phyloP scores from a whole-genome alignment of 2,329 filamentous ascomycete species.

The Aspergillus clavatus region DNA sequence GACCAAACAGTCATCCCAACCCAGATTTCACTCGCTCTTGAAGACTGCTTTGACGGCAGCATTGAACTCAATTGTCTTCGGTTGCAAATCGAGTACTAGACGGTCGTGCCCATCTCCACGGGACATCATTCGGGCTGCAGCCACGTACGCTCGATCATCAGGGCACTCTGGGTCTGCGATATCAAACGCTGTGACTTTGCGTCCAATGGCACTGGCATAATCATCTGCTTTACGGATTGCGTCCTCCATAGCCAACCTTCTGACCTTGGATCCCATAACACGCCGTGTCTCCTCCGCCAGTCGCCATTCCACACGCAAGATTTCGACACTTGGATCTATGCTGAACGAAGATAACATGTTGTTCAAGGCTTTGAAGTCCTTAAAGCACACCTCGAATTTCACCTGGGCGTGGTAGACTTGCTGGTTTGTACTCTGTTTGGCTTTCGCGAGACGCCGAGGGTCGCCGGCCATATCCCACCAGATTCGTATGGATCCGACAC shows the following conservation, averaged over 20 bases:
- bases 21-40: not conserved
- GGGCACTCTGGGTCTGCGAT: conserved; percentile 6
- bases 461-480: conserved; percentile 2
- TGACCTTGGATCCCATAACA: conserved; percentile 15
- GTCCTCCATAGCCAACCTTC: conserved; percentile 20
- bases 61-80: conserved; percentile 8
- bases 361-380: conserved; percentile 19
- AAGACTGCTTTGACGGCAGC: conserved; percentile 8
- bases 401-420: conserved; percentile 16
- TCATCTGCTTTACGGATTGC: conserved; percentile 22
- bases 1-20: too few relatives aligned
- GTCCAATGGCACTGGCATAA: conserved; percentile 18
- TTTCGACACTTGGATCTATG: conserved; percentile 17
- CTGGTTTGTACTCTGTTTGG: not conserved
- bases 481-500: not conserved
- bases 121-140: not conserved
- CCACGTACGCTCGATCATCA: not conserved
- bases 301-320: conserved; percentile 21
- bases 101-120: not conserved
- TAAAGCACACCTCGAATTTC: conserved; percentile 20
- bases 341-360: conserved; percentile 16
- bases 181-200: conserved; percentile 13
- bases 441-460: not conserved
- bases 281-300: conserved; percentile 20
- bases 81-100: conserved; percentile 9